Evolutionary conservation across 306 rosid genomes (phyloP), one percentile per base, ranked within the genome.

Genomic region (Mimosa bimucronata): DNA sequence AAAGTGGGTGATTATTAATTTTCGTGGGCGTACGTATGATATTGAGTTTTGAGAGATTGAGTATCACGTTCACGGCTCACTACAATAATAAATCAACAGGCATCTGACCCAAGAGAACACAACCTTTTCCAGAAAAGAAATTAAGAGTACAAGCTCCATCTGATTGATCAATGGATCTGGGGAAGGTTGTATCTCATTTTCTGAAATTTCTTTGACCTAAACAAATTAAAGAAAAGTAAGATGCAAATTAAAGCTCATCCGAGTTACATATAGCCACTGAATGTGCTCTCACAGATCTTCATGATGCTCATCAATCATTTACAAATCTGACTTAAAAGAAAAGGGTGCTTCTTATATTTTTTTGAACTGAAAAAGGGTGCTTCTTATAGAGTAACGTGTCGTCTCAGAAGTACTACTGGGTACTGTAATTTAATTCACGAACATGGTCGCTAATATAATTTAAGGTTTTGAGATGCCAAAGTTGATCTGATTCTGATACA

Each of bases 181-280:
- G 83, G 88, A 78, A 81, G 83, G 85, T 85, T 78, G 60, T 74
- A 74, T 61, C 82, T 7, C 12, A 23, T 29, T 2, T 18, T 30
- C 12, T 74, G 69, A 77, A 66, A 66, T 13, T 45, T 45, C 77
- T 80, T 72, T 84, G 77, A 6, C 74, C 25, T n/a, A 67, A 34
- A 30, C 37, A 67, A 34, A 34, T 34, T 34, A 34, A 73, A 77
- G 55, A 61, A n/a, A 23, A 68, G 40, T 28, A 30, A 71, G 41
- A 83, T 45, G 67, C 38, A 61, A 14, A 52, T 52, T 52, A 61
- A 55, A 21, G 28, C n/a, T 28, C 4, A 14, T 34, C 5, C 38
- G 37, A 29, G 67, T 28, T 14, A 6, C 62, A 23, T 28, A 4
- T 78, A 40, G 68, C 88, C 88, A 74, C 65, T 66, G 46, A 77